These are phyloP conservation scores for Pythium rishiriense DNA, from an alignment of 352 stramenopile species.

Conservation along the genomic window DNA sequence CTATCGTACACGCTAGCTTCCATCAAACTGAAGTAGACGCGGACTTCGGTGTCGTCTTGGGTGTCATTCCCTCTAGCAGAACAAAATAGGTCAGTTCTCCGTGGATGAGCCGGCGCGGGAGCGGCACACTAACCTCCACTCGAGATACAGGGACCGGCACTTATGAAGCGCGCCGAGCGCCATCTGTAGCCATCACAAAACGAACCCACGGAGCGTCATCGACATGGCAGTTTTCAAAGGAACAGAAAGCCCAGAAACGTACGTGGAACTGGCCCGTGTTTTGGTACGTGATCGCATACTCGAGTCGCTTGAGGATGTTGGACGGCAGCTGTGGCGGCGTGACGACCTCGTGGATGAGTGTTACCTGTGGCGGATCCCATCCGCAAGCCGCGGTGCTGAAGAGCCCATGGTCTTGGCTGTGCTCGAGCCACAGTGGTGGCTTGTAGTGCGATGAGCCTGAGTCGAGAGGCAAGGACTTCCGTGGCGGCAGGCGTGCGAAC, in stretches of 20 bases:
- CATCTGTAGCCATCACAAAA: conserved; percentile 41
- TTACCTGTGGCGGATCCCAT: conserved; percentile 39
- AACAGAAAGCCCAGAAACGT: conserved; percentile 9
- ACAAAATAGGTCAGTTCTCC: no score
- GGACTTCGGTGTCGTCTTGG: conserved; percentile 34
- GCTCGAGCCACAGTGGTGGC: not conserved
- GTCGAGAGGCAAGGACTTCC: conserved; percentile 15
- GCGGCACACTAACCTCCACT: no score
- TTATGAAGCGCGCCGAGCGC: conserved; percentile 49
- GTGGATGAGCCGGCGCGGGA: no score
- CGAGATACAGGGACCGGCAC: conserved; percentile 39
- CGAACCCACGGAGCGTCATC: not conserved
- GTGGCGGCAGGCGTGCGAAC: conserved; percentile 38
- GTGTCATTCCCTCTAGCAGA: not conserved
- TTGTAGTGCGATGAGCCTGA: not conserved
- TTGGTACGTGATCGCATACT: conserved; percentile 63
- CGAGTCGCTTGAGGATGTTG: conserved; percentile 47
- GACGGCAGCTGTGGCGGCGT: conserved; percentile 42
- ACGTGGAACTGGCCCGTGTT: conserved; percentile 67
- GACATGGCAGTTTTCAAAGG: not conserved
- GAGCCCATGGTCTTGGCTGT: not conserved
- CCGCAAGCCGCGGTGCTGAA: not conserved
- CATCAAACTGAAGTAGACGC: conserved; percentile 56
- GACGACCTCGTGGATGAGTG: conserved; percentile 61
- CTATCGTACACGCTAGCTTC: conserved; percentile 61